Evolutionary conservation across 257 asterid genomes (phyloP), one percentile per base, ranked within the genome.

Genomic region (Ilex aquifolium): DNA sequence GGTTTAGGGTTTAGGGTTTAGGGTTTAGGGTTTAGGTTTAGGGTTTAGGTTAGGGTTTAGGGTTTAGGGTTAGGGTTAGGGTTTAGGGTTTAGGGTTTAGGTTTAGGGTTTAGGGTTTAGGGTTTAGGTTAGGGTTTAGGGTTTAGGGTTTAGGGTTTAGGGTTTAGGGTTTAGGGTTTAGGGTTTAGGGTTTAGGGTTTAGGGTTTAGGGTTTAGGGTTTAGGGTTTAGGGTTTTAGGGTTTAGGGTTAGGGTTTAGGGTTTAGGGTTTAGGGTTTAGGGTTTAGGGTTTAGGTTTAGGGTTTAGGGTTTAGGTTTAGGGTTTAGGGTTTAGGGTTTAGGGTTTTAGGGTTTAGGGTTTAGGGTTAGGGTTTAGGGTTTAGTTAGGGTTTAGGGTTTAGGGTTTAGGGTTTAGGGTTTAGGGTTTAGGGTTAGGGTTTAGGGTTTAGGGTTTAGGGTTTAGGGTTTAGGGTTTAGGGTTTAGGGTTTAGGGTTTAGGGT

Each of bases 321-420:
- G 69, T 59, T 64, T 68, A 59, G 60, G 72, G 72, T 60, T 68
- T 68, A 59, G 60, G 73, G 73, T 60, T 68, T 61, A 51, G 52
- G 73, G 73, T n/a, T 56, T 68, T 60, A 17, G 39, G 67, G 72
- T 65, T 68, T 68, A 59, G 60, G 67, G 61, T 32, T 64, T 54
- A n/a, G 54, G 61, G 63, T 68, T 54, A 54, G 69, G 61, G 69
- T 65, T 54, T 67, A 53, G 30, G 72, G 67, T 57, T 69, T 63
- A 65, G 69, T 70, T 42, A 55, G 69, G 74, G 54, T 70, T 70
- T 57, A 65, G 74, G 74, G 68, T 70, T 70, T 63, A 53, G 69
- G 74, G 63, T 70, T 70, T 63, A 65, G 74, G 74, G 67, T 70
- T 69, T 63, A 53, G 74, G 74, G 67, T 69, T 69, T 63, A 65